Evolutionary conservation across 768 basidiomycete species (phyloP), one percentile per base, ranked within the genome.

Genomic region (Trametopsis cervina): DNA sequence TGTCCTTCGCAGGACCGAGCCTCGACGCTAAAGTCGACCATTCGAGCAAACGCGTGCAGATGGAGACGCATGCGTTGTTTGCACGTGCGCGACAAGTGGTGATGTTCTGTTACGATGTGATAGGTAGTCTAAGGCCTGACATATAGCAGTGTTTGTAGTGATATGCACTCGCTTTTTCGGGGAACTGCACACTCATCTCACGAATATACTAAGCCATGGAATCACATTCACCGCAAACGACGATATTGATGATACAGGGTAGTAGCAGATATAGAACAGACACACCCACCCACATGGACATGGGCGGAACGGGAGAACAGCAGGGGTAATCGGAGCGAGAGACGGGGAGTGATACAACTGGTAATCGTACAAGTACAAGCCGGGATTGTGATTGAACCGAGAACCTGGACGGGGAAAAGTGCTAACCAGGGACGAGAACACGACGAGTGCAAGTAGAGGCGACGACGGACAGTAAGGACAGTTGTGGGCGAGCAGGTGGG

Each of bases 351-450:
- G 52, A 54, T 52, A 61, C 51, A 60, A 44, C 46, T 40, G 47
- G 56, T 41, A 43, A 51, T 45, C 47, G 47, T 69, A 72, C 60
- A 68, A 69, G 70, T 73, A 73, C 71, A 73, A 61, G 66, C 63
- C 64, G 69, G n/a, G 64, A 66, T 68, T 62, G 64, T 62, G 60
- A 62, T 51, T 63, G 59, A 60, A 57, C 68, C 65, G 64, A 62
- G 68, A 33, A 33, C 29, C 29, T 33, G 66, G 66, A 63, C 60
- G 60, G 58, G 57, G 64, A 55, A 47, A 33, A 33, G 15, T 33
- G 29, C 64, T 65, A 66, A 63, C 65, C 65, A 58, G 55, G 62
- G 57, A 65, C 61, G 29, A 33, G 59, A 64, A 63, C 61, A 64
- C 66, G 69, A 71, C 67, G 53, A 63, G 66, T 66, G 66, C 65